These are phyloP conservation scores for Talaromyces sp. DNA, from an alignment of 2,329 filamentous ascomycete species.

Conservation along the genomic window DNA sequence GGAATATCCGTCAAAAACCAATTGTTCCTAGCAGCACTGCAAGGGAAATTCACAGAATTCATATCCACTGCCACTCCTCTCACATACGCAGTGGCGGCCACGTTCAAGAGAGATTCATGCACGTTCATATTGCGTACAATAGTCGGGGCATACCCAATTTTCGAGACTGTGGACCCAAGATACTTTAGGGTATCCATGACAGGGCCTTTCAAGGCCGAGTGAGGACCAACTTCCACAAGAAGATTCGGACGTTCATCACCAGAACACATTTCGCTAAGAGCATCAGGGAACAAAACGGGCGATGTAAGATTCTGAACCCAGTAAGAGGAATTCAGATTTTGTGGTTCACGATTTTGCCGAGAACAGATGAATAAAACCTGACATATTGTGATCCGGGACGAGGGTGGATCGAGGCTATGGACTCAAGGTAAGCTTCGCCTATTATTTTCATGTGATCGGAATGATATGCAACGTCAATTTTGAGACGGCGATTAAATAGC, in stretches of 20 bases:
- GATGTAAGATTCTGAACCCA: conserved; percentile 31
- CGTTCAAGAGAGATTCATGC: conserved; percentile 13
- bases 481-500: conserved; percentile 5
- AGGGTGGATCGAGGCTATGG: conserved; percentile 1
- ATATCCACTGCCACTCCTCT: conserved; percentile 1
- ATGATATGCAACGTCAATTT: conserved; percentile 22
- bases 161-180: neutral
- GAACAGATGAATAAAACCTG: conserved; percentile 15
- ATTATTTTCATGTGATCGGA: conserved; percentile 33
- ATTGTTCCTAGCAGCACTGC: conserved; percentile 1
- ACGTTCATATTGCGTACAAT: conserved; percentile 29
- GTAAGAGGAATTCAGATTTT: conserved; percentile 17
- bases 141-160: conserved; percentile 22
- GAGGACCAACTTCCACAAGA: conserved; percentile 28
- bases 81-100: neutral
- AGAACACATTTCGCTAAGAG: conserved; percentile 14
- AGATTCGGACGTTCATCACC: neutral
- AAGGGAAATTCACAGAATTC: conserved; percentile 7
- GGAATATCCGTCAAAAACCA: conserved; percentile 14
- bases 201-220: conserved; percentile 25
- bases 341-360: conserved; percentile 12
- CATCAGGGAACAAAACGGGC: conserved; percentile 28
- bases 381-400: neutral
- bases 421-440: conserved; percentile 20
- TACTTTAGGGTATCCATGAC: conserved; percentile 11